Evolutionary conservation across 2,329 filamentous ascomycete genomes (phyloP), one percentile per base, ranked within the genome.

Genomic region (Dothidotthia symphoricarpi): DNA sequence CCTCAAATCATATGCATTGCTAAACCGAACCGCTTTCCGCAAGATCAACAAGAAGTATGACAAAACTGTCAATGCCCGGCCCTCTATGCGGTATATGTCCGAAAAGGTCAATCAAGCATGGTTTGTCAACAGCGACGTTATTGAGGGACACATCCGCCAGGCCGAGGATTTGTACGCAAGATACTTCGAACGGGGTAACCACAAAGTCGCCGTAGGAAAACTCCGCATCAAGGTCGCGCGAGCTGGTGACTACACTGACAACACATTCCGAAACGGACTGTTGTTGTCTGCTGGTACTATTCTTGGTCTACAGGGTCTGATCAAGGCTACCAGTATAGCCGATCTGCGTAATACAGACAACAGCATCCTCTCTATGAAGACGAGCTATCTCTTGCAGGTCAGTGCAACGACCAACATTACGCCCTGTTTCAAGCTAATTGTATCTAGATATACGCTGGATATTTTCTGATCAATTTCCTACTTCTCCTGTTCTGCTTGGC

Each of bases 21-120:
- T 96, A 11, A 98, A 98, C 64, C 80, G 88, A 32, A 95, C 88
- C 0, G 93, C 89, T 0, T 97, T 97, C 60, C 83, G 90, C 22
- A 98, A 98, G 67, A 88, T 98, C 61, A 96, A 95, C 69, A 98
- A 98, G 67, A 98, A 98, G 68, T 97, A 94, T 63, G 90, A 97
- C 74, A 98, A 97, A 70, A 81, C 85, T 2, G 81, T 89, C 39
- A 81, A 89, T 53, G 84, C 88, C 27, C 79, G 85, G 9, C 88
- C 88, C 0, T 78, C 84, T 0, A 78, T 86, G 59, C 80, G 85
- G 17, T 97, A 91, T 66, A 86, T 96, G 79, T 84, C 83, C 22
- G 90, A 96, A 53, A 91, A 91, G 61, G 89, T 98, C 54, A 91
- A 88, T 70, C 83, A 85, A 47, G 80, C 90, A 1, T 88, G 87